These are phyloP conservation scores for Astragalus glycyphyllos DNA, from an alignment of 306 rosid species.

Conservation along the genomic window DNA sequence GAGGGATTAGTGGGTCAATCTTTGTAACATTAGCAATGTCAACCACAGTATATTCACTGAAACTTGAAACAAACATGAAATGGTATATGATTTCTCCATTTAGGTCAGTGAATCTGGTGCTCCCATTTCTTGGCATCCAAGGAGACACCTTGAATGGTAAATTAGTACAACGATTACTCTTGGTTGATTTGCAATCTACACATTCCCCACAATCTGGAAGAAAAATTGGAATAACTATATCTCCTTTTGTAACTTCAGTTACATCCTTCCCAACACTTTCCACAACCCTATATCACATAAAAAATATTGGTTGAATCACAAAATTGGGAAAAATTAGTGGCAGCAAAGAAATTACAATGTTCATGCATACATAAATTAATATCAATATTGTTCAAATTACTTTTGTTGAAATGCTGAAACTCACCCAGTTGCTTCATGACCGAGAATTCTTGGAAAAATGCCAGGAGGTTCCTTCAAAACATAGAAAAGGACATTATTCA, in stretches of 20 bases:
- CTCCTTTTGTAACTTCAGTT: constrained; percentile 70
- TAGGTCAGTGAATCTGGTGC: constrained; percentile 73
- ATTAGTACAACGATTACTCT: constrained; percentile 74
- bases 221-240: constrained; percentile 69
- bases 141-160: constrained; percentile 69
- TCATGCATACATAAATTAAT: too few species aligned
- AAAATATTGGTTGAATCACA: constrained; percentile 22
- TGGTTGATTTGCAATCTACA: constrained; percentile 64
- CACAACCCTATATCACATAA: constrained; percentile 57
- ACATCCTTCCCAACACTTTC: constrained; percentile 84
- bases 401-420: constrained; percentile 22
- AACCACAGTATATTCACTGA: constrained; percentile 73
- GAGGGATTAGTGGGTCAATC: constrained; percentile 61
- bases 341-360: neutral
- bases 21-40: constrained; percentile 71
- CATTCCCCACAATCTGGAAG: constrained; percentile 76
- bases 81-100: constrained; percentile 68
- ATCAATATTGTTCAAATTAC: constrained; percentile 1
- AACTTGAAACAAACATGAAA: constrained; percentile 76
- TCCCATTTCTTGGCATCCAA: constrained; percentile 65
- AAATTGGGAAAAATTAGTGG: constrained; percentile 2
- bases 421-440: constrained; percentile 87
- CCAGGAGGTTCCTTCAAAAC: constrained; percentile 64
- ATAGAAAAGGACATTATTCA: neutral
- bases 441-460: constrained; percentile 71